Evolutionary conservation across 2,329 filamentous ascomycete genomes (phyloP).

Genomic region (Pestalotiopsis sp.): DNA sequence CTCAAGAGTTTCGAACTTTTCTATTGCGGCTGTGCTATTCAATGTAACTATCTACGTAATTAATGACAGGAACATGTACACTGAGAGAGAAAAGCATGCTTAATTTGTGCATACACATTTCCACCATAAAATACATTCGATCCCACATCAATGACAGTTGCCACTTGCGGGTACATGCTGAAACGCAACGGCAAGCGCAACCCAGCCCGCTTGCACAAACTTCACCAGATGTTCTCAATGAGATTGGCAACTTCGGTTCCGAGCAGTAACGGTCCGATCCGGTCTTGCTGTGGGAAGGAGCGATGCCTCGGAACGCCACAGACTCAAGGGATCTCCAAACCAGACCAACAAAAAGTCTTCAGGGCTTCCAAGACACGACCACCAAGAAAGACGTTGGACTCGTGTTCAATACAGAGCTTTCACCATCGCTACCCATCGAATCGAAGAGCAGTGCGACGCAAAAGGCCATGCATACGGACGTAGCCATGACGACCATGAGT

Average conservation of each 20-base stretch:
- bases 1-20: neutral
- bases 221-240: neutral
- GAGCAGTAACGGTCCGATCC: slow-evolving; percentile 8
- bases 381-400: slow-evolving; percentile 15
- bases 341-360: slow-evolving; percentile 19
- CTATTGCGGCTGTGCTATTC: neutral
- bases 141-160: too few species aligned
- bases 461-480: neutral
- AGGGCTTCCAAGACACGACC: slow-evolving; percentile 26
- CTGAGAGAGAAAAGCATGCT: too few species aligned
- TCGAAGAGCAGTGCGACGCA: neutral
- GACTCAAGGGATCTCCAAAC: slow-evolving; percentile 21
- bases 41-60: too few species aligned
- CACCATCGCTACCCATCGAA: slow-evolving; percentile 16
- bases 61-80: too few species aligned
- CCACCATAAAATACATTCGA: too few species aligned
- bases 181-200: neutral
- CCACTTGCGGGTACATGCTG: too few species aligned
- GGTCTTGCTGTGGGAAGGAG: slow-evolving; percentile 4
- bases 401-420: slow-evolving; percentile 15
- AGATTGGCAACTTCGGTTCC: neutral
- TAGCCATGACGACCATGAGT: neutral
- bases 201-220: neutral
- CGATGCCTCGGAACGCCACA: neutral
- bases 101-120: too few species aligned